Evolutionary conservation across 176 grass and related monocot genomes (phyloP).

Genomic region (Oryza longistaminata): DNA sequence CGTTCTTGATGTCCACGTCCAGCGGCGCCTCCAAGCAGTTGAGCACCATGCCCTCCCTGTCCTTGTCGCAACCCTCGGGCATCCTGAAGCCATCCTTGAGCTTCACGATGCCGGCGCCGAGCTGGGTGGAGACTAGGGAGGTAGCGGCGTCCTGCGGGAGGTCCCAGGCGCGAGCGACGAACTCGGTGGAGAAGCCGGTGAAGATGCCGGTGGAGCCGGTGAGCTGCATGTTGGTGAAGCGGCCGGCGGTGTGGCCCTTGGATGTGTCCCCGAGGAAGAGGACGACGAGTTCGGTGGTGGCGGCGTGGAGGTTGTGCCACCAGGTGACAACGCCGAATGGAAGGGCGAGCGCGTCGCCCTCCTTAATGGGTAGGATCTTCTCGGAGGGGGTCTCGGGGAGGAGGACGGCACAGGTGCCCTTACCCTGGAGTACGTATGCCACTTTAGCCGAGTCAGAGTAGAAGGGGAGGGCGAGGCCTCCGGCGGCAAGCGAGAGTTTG

Average conservation of each 20-base stretch:
- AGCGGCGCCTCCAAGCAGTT: constrained; percentile 72
- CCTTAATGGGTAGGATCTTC: constrained; percentile 66
- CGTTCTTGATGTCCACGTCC: constrained; percentile 62
- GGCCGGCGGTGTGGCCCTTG: constrained; percentile 54
- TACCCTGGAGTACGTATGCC: constrained; percentile 65
- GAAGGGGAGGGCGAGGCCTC: constrained; percentile 59
- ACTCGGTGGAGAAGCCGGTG: constrained; percentile 70
- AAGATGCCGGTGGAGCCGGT: constrained; percentile 66
- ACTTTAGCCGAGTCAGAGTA: constrained; percentile 88
- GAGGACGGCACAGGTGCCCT: constrained; percentile 45
- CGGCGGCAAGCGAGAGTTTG: constrained; percentile 57
- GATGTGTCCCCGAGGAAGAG: constrained; percentile 85
- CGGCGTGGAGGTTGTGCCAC: constrained; percentile 60
- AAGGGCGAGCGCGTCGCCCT: constrained; percentile 65
- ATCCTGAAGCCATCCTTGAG: constrained; percentile 43
- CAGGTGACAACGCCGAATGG: constrained; percentile 74
- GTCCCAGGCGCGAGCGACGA: constrained; percentile 72
- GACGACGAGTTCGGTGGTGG: constrained; percentile 37
- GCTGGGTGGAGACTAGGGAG: constrained; percentile 55
- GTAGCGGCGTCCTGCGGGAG: constrained; percentile 39
- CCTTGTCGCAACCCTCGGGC: constrained; percentile 36
- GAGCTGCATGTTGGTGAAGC: constrained; percentile 70
- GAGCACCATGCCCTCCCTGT: constrained; percentile 60
- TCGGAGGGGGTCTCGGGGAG: constrained; percentile 60
- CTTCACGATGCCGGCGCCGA: constrained; percentile 37